Conservation (phyloP, 306 rosid genomes). For the Vicia villosa region DNA sequence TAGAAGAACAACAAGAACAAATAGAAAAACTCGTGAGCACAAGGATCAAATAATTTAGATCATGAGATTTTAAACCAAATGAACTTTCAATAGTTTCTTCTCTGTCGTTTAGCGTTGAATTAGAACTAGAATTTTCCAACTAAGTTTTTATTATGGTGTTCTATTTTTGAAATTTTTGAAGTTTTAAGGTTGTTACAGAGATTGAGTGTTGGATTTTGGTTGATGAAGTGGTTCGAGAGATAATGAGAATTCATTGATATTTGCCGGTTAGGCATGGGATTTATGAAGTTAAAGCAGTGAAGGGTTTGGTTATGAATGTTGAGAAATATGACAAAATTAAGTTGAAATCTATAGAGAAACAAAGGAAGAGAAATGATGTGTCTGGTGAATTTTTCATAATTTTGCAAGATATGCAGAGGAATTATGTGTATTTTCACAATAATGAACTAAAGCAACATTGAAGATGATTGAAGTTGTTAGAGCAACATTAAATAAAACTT, state of each 20-base stretch:
- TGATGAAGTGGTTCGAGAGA: slow-evolving; percentile 68
- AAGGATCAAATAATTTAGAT: slow-evolving; percentile 24
- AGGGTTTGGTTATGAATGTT: slow-evolving; percentile 52
- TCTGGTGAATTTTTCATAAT: slow-evolving; percentile 77
- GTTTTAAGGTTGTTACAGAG: slow-evolving; percentile 16
- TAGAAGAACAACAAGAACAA: background rate
- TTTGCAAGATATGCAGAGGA: slow-evolving; percentile 73
- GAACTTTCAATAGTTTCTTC: background rate
- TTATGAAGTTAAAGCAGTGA: slow-evolving; percentile 82
- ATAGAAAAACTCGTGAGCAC: background rate
- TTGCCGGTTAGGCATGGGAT: slow-evolving; percentile 64
- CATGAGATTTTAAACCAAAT: background rate
- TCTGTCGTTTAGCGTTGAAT: background rate
- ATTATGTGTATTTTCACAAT: too few relatives aligned
- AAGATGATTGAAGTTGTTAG: too few relatives aligned
- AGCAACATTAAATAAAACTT: too few relatives aligned
- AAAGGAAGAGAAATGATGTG: slow-evolving; percentile 50
- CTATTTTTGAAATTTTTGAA: slow-evolving; percentile 16
- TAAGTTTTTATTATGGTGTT: slow-evolving; percentile 8
- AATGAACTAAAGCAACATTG: too few relatives aligned
- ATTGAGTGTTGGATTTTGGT: slow-evolving; percentile 52
- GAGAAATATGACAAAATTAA: slow-evolving; percentile 67
- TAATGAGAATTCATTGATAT: slow-evolving; percentile 77
- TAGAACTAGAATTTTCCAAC: background rate
- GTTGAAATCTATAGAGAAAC: slow-evolving; percentile 57